These are phyloP conservation scores for Cladophialophora chaetospira DNA, from an alignment of 2,329 filamentous ascomycete genomes.

Conservation along the genomic window DNA sequence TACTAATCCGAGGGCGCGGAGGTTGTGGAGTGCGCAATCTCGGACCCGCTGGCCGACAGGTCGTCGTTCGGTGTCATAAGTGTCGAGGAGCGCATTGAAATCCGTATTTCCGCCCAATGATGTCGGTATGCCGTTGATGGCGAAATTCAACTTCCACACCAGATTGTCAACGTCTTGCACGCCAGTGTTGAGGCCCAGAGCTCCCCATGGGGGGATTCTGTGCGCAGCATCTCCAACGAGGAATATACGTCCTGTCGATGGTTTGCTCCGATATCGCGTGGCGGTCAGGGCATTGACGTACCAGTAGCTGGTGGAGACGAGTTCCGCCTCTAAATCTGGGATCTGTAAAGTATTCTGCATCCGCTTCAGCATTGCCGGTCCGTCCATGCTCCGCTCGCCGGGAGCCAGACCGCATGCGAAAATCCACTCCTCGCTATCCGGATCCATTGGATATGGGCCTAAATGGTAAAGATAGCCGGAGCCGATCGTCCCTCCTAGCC, in stretches of 20 bases:
- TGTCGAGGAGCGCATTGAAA: conserved; percentile 34
- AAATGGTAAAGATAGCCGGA: conserved; percentile 42
- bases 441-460: conserved; percentile 37
- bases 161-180: conserved; percentile 29
- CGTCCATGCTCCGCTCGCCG: conserved; percentile 34
- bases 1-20: conserved; percentile 34
- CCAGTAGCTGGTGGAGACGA: conserved; percentile 40
- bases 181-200: conserved; percentile 35
- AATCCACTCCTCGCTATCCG: conserved; percentile 39
- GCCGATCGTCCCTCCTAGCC: conserved; percentile 38
- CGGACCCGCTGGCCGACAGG: conserved; percentile 37
- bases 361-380: conserved; percentile 33
- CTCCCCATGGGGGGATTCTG: conserved; percentile 39
- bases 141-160: conserved; percentile 32
- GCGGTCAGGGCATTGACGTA: conserved; percentile 36
- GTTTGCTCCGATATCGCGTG: conserved; percentile 33
- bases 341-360: conserved; percentile 36
- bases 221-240: conserved; percentile 42
- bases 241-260: conserved; percentile 34
- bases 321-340: conserved; percentile 36
- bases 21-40: conserved; percentile 36
- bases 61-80: conserved; percentile 38
- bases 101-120: not conserved
- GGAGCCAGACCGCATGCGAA: conserved; percentile 35
- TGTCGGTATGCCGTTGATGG: conserved; percentile 20